Evolutionary conservation across 176 grass and related monocot genomes (phyloP).

Genomic region (Rhipidocladum racemiflorum): DNA sequence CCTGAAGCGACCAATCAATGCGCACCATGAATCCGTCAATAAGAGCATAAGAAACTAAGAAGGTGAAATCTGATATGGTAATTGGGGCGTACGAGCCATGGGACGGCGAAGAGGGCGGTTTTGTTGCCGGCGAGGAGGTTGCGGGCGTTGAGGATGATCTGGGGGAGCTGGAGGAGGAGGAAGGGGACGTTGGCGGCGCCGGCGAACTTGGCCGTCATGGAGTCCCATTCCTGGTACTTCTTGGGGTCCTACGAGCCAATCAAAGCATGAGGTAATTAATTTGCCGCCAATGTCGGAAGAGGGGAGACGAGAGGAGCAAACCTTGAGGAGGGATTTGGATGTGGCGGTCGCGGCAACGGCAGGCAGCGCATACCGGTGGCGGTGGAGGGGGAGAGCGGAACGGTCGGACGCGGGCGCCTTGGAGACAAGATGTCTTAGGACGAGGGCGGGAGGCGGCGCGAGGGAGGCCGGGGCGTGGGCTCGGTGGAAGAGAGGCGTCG

Average conservation of each 20-base stretch:
- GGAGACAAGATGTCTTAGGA: constrained; percentile 22
- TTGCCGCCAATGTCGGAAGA: constrained; percentile 18
- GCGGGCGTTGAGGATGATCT: constrained; percentile 92
- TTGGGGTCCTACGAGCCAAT: constrained; percentile 23
- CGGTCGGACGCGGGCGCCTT: constrained; percentile 16
- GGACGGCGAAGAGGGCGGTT: constrained; percentile 77
- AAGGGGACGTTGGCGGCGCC: constrained; percentile 80
- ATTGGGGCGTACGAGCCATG: constrained; percentile 67
- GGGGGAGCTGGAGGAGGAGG: constrained; percentile 95
- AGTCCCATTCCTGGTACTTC: constrained; percentile 79
- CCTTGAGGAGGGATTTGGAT: constrained; percentile 33
- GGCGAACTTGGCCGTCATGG: constrained; percentile 72
- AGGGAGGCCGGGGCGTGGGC: background rate
- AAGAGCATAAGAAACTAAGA: background rate
- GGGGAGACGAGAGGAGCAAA: background rate
- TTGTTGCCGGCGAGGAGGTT: constrained; percentile 95
- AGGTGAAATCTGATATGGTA: background rate
- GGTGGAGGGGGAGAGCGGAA: constrained; percentile 34
- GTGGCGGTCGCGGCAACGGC: constrained; percentile 14
- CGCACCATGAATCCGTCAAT: background rate
- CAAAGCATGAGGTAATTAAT: background rate
- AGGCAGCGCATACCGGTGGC: constrained; percentile 26
- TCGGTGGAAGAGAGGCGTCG: background rate
- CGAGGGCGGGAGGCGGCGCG: background rate
- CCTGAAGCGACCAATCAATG: constrained; percentile 34